These are phyloP conservation scores for Pueraria montana DNA, from an alignment of 306 rosid genomes.

Conservation along the genomic window DNA sequence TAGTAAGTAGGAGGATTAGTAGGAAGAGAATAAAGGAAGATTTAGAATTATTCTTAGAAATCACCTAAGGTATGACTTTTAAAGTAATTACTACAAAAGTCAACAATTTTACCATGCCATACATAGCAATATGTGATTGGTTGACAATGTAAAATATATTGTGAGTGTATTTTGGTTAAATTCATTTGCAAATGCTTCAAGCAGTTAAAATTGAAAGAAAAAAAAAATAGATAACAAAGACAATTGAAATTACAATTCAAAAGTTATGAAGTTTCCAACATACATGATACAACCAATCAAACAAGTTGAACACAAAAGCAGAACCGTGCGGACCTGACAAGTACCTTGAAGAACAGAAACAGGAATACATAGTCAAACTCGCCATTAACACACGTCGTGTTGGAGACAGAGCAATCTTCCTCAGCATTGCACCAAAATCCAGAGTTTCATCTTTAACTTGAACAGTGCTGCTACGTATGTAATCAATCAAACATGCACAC, in stretches of 20 bases:
- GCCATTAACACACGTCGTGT: slow-evolving; percentile 77
- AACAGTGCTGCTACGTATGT: slow-evolving; percentile 52
- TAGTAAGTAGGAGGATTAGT: too few relatives aligned
- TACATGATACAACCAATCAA: slow-evolving; percentile 33
- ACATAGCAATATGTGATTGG: too few relatives aligned
- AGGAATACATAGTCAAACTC: slow-evolving; percentile 68
- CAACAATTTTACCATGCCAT: too few relatives aligned
- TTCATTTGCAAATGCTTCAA: too few relatives aligned
- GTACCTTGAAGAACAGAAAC: slow-evolving; percentile 89
- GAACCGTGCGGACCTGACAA: slow-evolving; percentile 86
- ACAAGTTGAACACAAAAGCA: slow-evolving; percentile 51
- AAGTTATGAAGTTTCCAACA: slow-evolving; percentile 13
- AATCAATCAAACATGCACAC: slow-evolving; percentile 29
- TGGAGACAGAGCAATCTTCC: slow-evolving; percentile 52
- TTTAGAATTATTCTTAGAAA: too few relatives aligned
- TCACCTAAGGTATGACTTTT: too few relatives aligned
- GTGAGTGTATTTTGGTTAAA: too few relatives aligned
- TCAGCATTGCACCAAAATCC: slow-evolving; percentile 56
- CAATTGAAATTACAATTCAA: slow-evolving; percentile 4
- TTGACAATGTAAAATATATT: too few relatives aligned
- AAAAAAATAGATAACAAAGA: background rate
- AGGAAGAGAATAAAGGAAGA: too few relatives aligned
- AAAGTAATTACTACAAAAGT: too few relatives aligned
- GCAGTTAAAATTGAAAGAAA: too few relatives aligned
- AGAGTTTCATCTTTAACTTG: slow-evolving; percentile 51